Evolutionary conservation across 139 green algal genomes (phyloP).

Genomic region (Volvox reticuliferus): DNA sequence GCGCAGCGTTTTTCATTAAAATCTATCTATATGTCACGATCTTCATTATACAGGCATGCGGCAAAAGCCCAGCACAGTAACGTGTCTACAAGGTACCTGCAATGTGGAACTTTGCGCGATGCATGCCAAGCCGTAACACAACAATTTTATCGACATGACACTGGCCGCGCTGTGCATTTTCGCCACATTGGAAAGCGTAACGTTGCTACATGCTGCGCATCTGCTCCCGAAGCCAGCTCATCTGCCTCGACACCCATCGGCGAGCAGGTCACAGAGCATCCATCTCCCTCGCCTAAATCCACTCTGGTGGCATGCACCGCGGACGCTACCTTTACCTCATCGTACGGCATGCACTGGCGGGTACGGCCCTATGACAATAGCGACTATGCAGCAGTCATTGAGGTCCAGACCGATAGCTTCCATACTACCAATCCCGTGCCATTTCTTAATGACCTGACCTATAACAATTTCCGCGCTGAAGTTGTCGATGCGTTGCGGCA

Average conservation of each 20-base stretch:
- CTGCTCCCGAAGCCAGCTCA: not conserved
- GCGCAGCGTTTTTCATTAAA: too few species aligned
- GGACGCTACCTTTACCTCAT: not conserved
- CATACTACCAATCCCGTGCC: slow-evolving; percentile 11
- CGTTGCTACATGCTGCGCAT: not conserved
- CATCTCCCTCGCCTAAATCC: too few species aligned
- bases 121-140: not conserved
- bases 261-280: not conserved
- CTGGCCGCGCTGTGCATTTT: too few species aligned
- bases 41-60: too few species aligned
- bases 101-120: not conserved
- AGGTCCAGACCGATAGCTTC: slow-evolving; percentile 40
- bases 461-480: slow-evolving; percentile 32
- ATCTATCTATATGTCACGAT: too few species aligned
- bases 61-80: not conserved
- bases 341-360: not conserved
- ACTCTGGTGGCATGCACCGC: too few species aligned
- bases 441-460: slow-evolving; percentile 15
- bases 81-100: not conserved
- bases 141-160: too few species aligned
- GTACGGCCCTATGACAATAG: slow-evolving; percentile 39
- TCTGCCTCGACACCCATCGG: not conserved
- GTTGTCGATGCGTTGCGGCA: slow-evolving; percentile 35
- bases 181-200: not conserved
- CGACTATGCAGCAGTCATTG: slow-evolving; percentile 15